phyloP scores from a whole-genome alignment of 164 flowering plant genomes.

The Tinospora cordifolia region DNA sequence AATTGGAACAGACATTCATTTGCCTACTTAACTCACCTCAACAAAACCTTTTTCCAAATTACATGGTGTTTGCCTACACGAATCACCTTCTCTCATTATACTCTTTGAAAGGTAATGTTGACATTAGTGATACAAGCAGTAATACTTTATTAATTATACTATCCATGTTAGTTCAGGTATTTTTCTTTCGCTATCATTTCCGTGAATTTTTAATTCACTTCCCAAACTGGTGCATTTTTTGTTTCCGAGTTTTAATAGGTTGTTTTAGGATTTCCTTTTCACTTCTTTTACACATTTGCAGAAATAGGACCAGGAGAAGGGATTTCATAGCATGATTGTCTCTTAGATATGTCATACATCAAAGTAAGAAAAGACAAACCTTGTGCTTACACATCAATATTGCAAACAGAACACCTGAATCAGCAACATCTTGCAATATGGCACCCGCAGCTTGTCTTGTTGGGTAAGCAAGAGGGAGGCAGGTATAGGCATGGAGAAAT shows the following conservation, averaged over 20 bases:
- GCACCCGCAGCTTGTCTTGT: conserved; percentile 99
- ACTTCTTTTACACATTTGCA: background rate
- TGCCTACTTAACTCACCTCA: background rate
- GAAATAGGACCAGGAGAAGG: background rate
- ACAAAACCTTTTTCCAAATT: too few species aligned
- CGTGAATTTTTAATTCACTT: too few species aligned
- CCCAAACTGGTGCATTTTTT: too few species aligned
- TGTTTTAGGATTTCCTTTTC: background rate
- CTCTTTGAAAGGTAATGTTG: too few species aligned
- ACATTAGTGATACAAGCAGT: too few species aligned
- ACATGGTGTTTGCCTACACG: too few species aligned
- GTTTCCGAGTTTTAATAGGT: background rate
- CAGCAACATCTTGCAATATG: conserved; percentile 93
- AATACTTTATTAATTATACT: too few species aligned
- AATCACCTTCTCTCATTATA: too few species aligned
- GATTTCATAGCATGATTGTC: background rate
- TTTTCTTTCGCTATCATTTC: too few species aligned
- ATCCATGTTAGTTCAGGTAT: too few species aligned
- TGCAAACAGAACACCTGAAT: conserved; percentile 93
- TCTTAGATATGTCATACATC: background rate
- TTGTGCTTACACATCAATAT: conserved; percentile 94
- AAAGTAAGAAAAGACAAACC: conserved; percentile 35
- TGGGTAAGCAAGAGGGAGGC: conserved; percentile 38
- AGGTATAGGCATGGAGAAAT: conserved; percentile 33
- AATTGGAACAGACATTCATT: background rate